phyloP scores from a whole-genome alignment of 305 asterid species.

The Lippia alba region DNA sequence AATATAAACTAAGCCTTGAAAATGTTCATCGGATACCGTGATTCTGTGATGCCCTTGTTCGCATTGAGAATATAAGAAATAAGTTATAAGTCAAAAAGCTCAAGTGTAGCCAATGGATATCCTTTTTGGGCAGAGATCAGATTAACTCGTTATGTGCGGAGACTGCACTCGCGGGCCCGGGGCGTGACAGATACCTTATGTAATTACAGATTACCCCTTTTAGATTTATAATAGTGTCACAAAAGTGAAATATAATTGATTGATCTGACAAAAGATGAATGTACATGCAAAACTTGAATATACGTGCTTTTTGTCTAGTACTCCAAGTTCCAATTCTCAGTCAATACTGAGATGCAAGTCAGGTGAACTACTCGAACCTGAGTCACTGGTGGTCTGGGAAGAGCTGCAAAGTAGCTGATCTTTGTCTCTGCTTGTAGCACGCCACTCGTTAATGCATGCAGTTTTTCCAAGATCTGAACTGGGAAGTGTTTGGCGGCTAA shows the following conservation, averaged over 20 bases:
- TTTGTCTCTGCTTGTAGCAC: constrained; percentile 43
- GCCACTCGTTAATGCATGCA: constrained; percentile 70
- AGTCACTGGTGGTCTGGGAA: constrained; percentile 38
- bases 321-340: constrained; percentile 31
- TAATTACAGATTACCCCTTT: too few relatives aligned
- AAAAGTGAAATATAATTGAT: background rate
- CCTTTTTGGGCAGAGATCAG: too few relatives aligned
- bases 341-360: constrained; percentile 53
- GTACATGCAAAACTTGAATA: constrained; percentile 12
- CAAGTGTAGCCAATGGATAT: too few relatives aligned
- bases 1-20: constrained; percentile 6
- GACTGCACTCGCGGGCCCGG: too few relatives aligned
- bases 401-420: constrained; percentile 32
- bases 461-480: constrained; percentile 47
- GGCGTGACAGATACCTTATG: background rate
- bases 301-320: background rate
- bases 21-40: constrained; percentile 1
- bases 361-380: constrained; percentile 37
- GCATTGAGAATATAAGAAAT: too few relatives aligned
- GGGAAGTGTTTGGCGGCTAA: constrained; percentile 53
- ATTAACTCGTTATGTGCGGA: too few relatives aligned
- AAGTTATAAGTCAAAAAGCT: too few relatives aligned
- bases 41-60: too few relatives aligned
- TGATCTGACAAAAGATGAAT: constrained; percentile 15
- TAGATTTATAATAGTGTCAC: too few relatives aligned